A percentile compares a stretch with the other conserved stretches of the same genome.
Conservation (phyloP, 306 rosid species). For the Citrullus colocynthis region DNA sequence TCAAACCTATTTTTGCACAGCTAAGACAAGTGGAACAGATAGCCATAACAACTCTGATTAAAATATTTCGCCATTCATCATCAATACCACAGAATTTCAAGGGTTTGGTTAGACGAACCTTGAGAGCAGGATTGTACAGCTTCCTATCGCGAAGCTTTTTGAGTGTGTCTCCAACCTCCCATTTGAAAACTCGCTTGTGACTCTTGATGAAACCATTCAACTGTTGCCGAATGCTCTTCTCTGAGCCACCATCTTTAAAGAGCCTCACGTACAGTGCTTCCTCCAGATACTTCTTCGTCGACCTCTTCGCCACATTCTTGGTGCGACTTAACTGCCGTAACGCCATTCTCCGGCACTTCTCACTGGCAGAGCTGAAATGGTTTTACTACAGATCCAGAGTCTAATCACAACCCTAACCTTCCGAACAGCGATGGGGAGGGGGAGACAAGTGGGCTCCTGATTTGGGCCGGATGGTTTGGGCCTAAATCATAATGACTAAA, state of each 20-base stretch:
- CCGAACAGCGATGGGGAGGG: background rate
- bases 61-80: background rate
- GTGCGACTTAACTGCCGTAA: slow-evolving; percentile 38
- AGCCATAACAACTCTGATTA: background rate
- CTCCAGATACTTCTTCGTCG: slow-evolving; percentile 60
- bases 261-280: slow-evolving; percentile 61
- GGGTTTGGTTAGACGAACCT: slow-evolving; percentile 26
- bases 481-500: background rate
- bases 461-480: background rate
- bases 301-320: slow-evolving; percentile 54
- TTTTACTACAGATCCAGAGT: background rate
- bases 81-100: background rate
- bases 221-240: slow-evolving; percentile 42
- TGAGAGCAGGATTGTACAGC: slow-evolving; percentile 66
- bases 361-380: slow-evolving; percentile 7
- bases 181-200: slow-evolving; percentile 72
- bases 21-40: background rate
- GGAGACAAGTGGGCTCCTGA: background rate
- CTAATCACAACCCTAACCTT: slow-evolving; percentile 23
- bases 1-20: background rate
- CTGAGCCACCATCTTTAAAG: slow-evolving; percentile 63
- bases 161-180: slow-evolving; percentile 85
- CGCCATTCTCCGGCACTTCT: slow-evolving; percentile 32
- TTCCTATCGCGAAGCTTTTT: slow-evolving; percentile 71
- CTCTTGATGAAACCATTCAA: slow-evolving; percentile 57